Evolutionary conservation across 2,329 filamentous ascomycete genomes (phyloP).

Genomic region (Magnaporthales sp.): DNA sequence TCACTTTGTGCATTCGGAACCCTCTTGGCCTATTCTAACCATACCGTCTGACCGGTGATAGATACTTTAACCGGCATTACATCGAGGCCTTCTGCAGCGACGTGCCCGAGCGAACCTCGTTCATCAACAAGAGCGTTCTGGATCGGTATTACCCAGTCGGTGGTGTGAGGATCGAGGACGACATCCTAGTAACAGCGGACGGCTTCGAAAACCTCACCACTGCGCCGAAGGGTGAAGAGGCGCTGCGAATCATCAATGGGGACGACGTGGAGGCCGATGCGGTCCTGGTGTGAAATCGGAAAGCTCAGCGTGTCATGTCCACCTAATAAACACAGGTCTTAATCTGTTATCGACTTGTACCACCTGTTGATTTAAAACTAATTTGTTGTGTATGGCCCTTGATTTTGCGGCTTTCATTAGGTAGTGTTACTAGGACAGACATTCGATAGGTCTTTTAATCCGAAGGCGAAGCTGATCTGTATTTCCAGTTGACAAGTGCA

Average conservation of each 20-base stretch:
- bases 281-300: background rate
- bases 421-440: background rate
- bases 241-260: slow-evolving; percentile 52
- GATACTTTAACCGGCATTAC: slow-evolving; percentile 68
- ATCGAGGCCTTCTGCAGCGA: slow-evolving; percentile 61
- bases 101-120: slow-evolving; percentile 47
- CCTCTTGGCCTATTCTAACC: too few relatives aligned
- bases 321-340: background rate
- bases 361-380: background rate
- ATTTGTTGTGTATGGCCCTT: background rate
- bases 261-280: background rate
- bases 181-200: slow-evolving; percentile 68
- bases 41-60: slow-evolving; percentile 16
- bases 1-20: too few relatives aligned
- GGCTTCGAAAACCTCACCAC: slow-evolving; percentile 79
- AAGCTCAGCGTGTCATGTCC: background rate
- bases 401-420: background rate
- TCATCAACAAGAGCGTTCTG: slow-evolving; percentile 57
- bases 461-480: background rate
- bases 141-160: slow-evolving; percentile 69
- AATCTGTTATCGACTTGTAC: background rate
- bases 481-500: too few relatives aligned
- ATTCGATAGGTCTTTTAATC: background rate
- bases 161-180: slow-evolving; percentile 88
- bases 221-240: slow-evolving; percentile 66